Base-by-base conservation (phyloP, 805 yeast species). In the Zygoascus biomembranicola region DNA sequence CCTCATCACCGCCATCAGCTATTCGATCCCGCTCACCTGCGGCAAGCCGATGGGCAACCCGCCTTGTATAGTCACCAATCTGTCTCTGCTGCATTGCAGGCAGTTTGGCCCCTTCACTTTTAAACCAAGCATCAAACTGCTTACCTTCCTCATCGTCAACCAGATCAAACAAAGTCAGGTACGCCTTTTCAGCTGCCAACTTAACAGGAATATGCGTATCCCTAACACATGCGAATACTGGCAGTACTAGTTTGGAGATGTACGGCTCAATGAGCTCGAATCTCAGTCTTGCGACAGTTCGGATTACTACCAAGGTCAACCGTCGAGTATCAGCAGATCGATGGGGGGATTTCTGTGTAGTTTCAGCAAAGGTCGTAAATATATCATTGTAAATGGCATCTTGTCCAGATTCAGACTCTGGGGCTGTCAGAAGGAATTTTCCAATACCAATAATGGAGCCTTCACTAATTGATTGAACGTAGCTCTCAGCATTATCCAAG, bases 121-220 rank as follows among this genome's bases (percentile, higher is more conserved):
- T 61, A 53, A 86, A 78, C 97, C 97, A 92, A 10, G 62, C 62
- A 52, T 77, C 77, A 71, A 87, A 89, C 26, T 69, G 65, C 0
- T 57, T 67, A 19, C 74, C 72, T 9, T 71, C 78, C 5, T 63
- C 63, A 57, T 86, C 96, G 28, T 84, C 87, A 32, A 87, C 84
- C 61, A 92, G 72, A 48, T 78, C 74, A 69, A 90, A 85, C 16
- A 89, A 65, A 1, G 87, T 80, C 59, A 90, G 66, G 67, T 78
- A 90, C 0, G 95, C 90, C 72, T 88, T 88, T 67, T 92, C 99
- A 8, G 96, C 96, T 1, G 97, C 97, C 57, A 92, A 75, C 63
- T 90, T 90, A 60, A 92, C 84, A 4, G 99, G 97, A 63, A 92
- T 88, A 48, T 87, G 75, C n/a, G 83, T 77, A 63, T 90, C 97